Conservation (phyloP, 164 flowering plant species). For the Stephania cephalantha region DNA sequence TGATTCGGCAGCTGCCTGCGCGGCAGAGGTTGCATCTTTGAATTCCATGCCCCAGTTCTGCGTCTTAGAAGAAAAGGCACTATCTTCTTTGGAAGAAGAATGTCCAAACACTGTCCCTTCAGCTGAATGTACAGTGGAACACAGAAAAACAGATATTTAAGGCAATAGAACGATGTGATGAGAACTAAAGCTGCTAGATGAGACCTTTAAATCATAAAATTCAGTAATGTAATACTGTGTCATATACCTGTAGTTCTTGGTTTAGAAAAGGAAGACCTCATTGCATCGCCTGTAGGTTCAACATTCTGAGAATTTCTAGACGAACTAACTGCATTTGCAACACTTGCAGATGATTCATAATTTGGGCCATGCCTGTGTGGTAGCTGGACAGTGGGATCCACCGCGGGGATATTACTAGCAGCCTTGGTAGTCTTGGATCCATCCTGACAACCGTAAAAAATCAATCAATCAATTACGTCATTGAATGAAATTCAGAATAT, state of each 20-base stretch:
- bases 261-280: constrained; percentile 22
- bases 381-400: constrained; percentile 29
- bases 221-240: neutral
- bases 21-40: constrained; percentile 92
- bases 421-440: constrained; percentile 47
- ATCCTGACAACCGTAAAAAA: constrained; percentile 34
- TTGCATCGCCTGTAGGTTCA: constrained; percentile 20
- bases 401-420: constrained; percentile 26
- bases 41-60: constrained; percentile 71
- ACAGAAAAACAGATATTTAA: constrained; percentile 3
- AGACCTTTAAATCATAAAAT: neutral
- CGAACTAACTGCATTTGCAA: constrained; percentile 20
- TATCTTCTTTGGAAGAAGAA: constrained; percentile 22
- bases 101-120: constrained; percentile 22
- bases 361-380: constrained; percentile 21
- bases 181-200: neutral
- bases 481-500: neutral
- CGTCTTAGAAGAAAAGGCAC: constrained; percentile 19
- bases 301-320: constrained; percentile 24
- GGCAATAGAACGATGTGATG: constrained; percentile 1
- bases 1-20: constrained; percentile 96
- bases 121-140: constrained; percentile 26
- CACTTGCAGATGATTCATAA: constrained; percentile 22
- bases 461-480: neutral
- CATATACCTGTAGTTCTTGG: constrained; percentile 39